Conservation (phyloP, 805 yeast species). For the Torulaspora delbrueckii region DNA sequence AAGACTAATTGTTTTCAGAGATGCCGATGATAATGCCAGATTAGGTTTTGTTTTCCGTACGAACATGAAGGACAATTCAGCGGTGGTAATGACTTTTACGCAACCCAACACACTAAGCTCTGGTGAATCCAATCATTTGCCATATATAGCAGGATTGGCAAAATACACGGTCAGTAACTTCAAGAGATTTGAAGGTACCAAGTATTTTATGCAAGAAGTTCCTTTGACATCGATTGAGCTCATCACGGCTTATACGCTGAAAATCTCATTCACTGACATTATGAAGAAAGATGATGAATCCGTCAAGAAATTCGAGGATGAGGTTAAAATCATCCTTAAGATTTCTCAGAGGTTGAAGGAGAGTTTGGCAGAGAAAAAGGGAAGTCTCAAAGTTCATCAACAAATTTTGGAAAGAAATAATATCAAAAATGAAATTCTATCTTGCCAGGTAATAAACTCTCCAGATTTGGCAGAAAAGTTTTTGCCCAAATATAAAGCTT, state of each 20-base stretch:
- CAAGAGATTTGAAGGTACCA: slow-evolving; percentile 31
- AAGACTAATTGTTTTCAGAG: slow-evolving; percentile 54
- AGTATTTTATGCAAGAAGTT: slow-evolving; percentile 27
- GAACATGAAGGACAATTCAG: slow-evolving; percentile 21
- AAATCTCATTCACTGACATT: slow-evolving; percentile 25
- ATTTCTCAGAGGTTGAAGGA: slow-evolving; percentile 25
- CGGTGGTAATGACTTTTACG: slow-evolving; percentile 34
- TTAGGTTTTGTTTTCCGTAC: slow-evolving; percentile 51
- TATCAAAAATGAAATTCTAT: slow-evolving; percentile 19
- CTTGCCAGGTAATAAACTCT: slow-evolving; percentile 33
- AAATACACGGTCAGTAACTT: slow-evolving; percentile 29
- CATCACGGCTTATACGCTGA: slow-evolving; percentile 26
- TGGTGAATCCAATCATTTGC: slow-evolving; percentile 34
- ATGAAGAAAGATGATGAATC: slow-evolving; percentile 30
- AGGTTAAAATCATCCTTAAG: slow-evolving; percentile 22
- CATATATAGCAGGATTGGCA: slow-evolving; percentile 32
- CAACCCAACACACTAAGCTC: slow-evolving; percentile 26
- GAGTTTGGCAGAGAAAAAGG: slow-evolving; percentile 26
- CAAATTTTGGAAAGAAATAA: slow-evolving; percentile 27
- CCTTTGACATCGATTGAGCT: slow-evolving; percentile 30
- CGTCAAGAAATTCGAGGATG: slow-evolving; percentile 21
- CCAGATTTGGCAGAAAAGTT: slow-evolving; percentile 44
- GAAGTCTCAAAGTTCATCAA: slow-evolving; percentile 32
- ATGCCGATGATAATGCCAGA: slow-evolving; percentile 36
- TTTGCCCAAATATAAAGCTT: slow-evolving; percentile 43